Conservation (phyloP, 2,329 filamentous ascomycete species). For the Aspergillus alliaceus region DNA sequence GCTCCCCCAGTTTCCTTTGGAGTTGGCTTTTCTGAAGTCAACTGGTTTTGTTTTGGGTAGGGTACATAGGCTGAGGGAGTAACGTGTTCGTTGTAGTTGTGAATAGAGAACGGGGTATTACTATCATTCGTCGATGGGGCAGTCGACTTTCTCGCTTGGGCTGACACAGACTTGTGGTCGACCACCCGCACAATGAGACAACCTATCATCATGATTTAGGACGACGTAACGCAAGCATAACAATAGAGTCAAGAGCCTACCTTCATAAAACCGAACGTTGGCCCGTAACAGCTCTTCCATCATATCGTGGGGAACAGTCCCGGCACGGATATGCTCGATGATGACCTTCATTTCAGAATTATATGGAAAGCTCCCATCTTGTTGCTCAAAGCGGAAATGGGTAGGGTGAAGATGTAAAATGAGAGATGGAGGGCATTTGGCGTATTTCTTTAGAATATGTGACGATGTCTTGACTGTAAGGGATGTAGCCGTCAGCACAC, state of each 20-base stretch:
- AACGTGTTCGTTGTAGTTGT: slow-evolving; percentile 87
- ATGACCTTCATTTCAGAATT: slow-evolving; percentile 85
- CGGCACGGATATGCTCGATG: slow-evolving; percentile 72
- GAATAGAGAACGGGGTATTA: slow-evolving; percentile 74
- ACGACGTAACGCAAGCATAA: neutral
- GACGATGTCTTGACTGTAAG: slow-evolving; percentile 66
- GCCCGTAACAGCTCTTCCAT: slow-evolving; percentile 71
- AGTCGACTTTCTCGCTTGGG: slow-evolving; percentile 58
- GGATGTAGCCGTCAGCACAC: slow-evolving; percentile 19
- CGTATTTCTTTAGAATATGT: slow-evolving; percentile 82
- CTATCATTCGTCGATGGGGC: slow-evolving; percentile 60
- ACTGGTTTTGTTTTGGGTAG: slow-evolving; percentile 58
- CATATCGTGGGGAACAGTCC: slow-evolving; percentile 87
- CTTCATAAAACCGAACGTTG: slow-evolving; percentile 84
- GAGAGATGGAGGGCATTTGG: slow-evolving; percentile 72
- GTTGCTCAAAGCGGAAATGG: slow-evolving; percentile 89
- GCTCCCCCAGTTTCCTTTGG: slow-evolving; percentile 25
- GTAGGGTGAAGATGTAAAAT: slow-evolving; percentile 81
- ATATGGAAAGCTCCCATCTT: slow-evolving; percentile 89
- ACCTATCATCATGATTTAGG: slow-evolving; percentile 35
- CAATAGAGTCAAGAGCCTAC: slow-evolving; percentile 37
- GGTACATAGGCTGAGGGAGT: slow-evolving; percentile 85
- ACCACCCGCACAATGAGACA: slow-evolving; percentile 94
- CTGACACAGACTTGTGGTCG: slow-evolving; percentile 71
- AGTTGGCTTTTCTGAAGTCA: slow-evolving; percentile 27